Percentiles rank a stretch among this genome's conserved stretches.
Conservation (phyloP, 2,329 filamentous ascomycete species). For the Colletotrichum kahawae region DNA sequence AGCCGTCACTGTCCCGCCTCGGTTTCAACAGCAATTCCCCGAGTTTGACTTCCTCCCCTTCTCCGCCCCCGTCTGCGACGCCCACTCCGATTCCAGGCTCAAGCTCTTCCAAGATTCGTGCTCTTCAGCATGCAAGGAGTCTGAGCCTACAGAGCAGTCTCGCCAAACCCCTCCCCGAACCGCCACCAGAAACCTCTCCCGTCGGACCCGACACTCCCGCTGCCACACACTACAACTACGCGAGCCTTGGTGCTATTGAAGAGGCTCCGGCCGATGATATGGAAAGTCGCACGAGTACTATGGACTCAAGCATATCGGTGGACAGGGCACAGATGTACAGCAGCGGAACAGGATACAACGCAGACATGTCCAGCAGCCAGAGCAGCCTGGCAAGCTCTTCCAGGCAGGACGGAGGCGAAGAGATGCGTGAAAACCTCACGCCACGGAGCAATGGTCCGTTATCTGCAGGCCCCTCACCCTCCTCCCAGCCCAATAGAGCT, state of each 20-base stretch:
- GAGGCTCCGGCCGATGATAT: conserved; percentile 39
- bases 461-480: conserved; percentile 63
- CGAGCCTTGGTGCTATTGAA: conserved; percentile 27
- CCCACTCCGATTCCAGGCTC: conserved; percentile 6
- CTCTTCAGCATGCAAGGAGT: conserved; percentile 55
- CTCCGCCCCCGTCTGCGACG: conserved; percentile 28
- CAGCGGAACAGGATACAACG: conserved; percentile 33
- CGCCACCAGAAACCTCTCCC: conserved; percentile 39
- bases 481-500: conserved; percentile 44
- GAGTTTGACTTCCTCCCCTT: conserved; percentile 28
- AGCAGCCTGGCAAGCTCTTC: conserved; percentile 23
- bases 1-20: conserved; percentile 43
- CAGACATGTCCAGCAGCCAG: conserved; percentile 40
- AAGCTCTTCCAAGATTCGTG: conserved; percentile 14
- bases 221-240: conserved; percentile 37
- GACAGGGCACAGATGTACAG: conserved; percentile 42
- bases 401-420: conserved; percentile 50
- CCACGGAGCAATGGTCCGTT: conserved; percentile 58
- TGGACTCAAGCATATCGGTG: conserved; percentile 48
- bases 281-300: conserved; percentile 50
- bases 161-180: conserved; percentile 60
- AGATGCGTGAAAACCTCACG: conserved; percentile 49
- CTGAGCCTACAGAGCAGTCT: conserved; percentile 62
- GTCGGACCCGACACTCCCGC: conserved; percentile 31
- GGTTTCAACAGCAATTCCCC: conserved; percentile 38